Base-by-base conservation (phyloP, 2,329 filamentous ascomycete genomes). In the Zymoseptoria crescenta region DNA sequence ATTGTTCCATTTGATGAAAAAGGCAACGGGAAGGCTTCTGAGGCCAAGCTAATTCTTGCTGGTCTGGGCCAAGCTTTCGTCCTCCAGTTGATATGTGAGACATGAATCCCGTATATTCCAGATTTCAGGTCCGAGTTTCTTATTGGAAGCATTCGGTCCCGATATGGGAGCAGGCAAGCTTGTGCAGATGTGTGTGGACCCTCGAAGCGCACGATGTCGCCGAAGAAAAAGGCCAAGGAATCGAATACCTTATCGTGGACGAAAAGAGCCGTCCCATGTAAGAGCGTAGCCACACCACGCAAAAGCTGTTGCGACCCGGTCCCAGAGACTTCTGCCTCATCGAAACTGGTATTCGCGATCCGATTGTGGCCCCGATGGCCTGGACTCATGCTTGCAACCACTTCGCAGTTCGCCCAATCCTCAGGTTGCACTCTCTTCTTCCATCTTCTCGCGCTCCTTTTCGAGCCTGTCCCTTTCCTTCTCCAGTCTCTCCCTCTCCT, bases 401-500 rank as follows among this genome's bases (percentile, higher is more conserved):
- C 13, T 28, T 28, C 16, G 24, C 8, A n/a, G 2, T 19, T 5
- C 8, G 20, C 19, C 49, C 48, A 27, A 50, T 29, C 66, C 28
- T 70, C 28, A 20, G 28, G 29, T 52, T 29, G 13, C 49, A 45
- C 28, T 21, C 8, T 28, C 35, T 30, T 21, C 41, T 6, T 20
- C 52, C 19, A 29, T 55, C 57, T 59, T 61, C 41, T 52, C 58
- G 9, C 7, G 13, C 35, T 45, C 35, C 4, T 45, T 45, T 6
- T 45, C 35, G 13, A 45, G n/a, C 7, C 35, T 13, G 13, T 45
- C 55, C 54, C 53, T 58, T 56, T 54, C 56, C 57, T 59, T 61
- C 35, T 52, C 58, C 21, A 54, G 60, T 16, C 30, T 57, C 27
- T 57, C 56, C n/a, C 51, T 52, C 5, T 49, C 35, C 56, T 66